A percentile compares a stretch with the other conserved stretches of the same genome.
phyloP scores from a whole-genome alignment of 371 early-diverging fungal species.

The Mycotypha africana region DNA sequence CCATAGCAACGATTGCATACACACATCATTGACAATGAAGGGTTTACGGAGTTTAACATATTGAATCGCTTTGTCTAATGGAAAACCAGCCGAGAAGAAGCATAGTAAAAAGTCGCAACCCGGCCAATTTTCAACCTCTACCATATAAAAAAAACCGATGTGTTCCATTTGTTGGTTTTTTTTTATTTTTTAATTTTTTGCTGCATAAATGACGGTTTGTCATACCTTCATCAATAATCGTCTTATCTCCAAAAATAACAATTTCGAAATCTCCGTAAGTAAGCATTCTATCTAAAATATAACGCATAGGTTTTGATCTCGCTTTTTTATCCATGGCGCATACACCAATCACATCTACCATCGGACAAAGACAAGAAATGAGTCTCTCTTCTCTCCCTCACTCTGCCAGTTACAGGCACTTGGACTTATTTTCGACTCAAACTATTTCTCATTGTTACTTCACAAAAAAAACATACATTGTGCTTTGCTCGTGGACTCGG shows the following conservation, averaged over 20 bases:
- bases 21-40: constrained; percentile 88
- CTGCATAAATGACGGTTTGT: no score
- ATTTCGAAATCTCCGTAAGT: constrained; percentile 76
- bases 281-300: constrained; percentile 82
- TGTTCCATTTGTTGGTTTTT: background rate
- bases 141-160: background rate
- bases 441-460: no score
- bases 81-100: constrained; percentile 95
- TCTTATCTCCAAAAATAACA: constrained; percentile 94
- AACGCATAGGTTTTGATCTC: constrained; percentile 94
- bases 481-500: no score
- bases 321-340: constrained; percentile 95
- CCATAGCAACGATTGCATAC: constrained; percentile 86
- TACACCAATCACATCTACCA: constrained; percentile 74
- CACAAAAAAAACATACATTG: no score
- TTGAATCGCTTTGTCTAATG: constrained; percentile 88
- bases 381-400: background rate
- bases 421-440: no score
- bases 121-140: constrained; percentile 90
- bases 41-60: constrained; percentile 84
- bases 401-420: background rate
- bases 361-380: no score
- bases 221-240: constrained; percentile 89
- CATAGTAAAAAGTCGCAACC: constrained; percentile 94
- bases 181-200: background rate